These are phyloP conservation scores for Apiospora sp. DNA, from an alignment of 2,329 filamentous ascomycete genomes.

Conservation along the genomic window DNA sequence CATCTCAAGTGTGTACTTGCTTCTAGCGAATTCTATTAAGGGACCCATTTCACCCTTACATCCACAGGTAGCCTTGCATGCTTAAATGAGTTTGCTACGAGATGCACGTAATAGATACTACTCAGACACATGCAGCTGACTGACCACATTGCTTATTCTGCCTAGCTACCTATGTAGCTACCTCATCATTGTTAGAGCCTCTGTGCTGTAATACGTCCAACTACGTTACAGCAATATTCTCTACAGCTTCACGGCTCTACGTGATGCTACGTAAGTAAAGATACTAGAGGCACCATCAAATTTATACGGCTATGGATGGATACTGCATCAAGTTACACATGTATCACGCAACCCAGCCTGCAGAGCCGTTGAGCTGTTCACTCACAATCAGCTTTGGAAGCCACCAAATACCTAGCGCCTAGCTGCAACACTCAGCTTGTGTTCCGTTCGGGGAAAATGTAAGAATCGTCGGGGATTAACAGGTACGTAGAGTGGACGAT, in stretches of 20 bases:
- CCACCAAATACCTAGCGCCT: too few species aligned
- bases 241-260: too few species aligned
- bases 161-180: neutral
- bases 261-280: too few species aligned
- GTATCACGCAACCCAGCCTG: too few species aligned
- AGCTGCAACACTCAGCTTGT: neutral
- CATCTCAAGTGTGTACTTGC: neutral
- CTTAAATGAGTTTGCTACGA: neutral
- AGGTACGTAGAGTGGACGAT: neutral
- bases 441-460: neutral
- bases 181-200: neutral
- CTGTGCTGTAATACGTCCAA: neutral
- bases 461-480: neutral
- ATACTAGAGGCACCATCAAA: too few species aligned
- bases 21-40: neutral
- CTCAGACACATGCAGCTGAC: neutral
- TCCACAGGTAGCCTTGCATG: slow-evolving; percentile 7
- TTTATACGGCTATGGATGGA: too few species aligned
- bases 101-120: neutral
- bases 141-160: slow-evolving; percentile 2
- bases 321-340: too few species aligned
- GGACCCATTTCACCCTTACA: neutral
- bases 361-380: too few species aligned
- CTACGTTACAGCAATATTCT: neutral
- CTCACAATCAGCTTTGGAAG: too few species aligned